A percentile compares a stretch with the other conserved stretches of the same genome.
These are phyloP conservation scores for Filobasidium wieringae DNA, from an alignment of 768 basidiomycete genomes.

Conservation along the genomic window DNA sequence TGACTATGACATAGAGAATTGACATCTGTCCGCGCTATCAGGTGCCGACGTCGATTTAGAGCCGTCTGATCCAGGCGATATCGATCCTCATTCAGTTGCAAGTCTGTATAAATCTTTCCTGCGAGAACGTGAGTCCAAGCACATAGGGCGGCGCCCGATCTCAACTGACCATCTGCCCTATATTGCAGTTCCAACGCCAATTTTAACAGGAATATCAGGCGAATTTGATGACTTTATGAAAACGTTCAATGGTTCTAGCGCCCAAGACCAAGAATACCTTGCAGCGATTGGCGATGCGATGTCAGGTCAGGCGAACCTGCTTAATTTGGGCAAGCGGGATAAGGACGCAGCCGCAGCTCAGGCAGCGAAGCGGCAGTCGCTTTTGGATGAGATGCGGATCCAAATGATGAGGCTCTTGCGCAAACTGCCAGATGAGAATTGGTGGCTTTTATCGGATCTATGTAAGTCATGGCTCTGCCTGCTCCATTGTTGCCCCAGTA, in stretches of 20 bases:
- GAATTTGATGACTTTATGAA: conserved; percentile 47
- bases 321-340: not conserved
- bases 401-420: conserved; percentile 47
- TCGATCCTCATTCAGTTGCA: conserved; percentile 89
- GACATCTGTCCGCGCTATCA: conserved; percentile 26
- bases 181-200: conserved; percentile 65
- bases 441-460: conserved; percentile 71
- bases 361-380: conserved; percentile 6
- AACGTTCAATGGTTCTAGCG: conserved; percentile 15
- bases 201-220: conserved; percentile 62
- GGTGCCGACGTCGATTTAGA: conserved; percentile 79
- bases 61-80: conserved; percentile 64
- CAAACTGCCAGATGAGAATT: conserved; percentile 64
- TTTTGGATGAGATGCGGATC: not conserved
- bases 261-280: conserved; percentile 12
- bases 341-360: conserved; percentile 43
- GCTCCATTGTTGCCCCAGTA: not conserved
- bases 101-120: conserved; percentile 86
- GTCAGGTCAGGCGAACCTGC: not conserved
- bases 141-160: no score
- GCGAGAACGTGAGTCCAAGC: conserved; percentile 62
- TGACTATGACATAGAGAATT: not conserved
- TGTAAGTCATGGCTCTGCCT: conserved; percentile 42
- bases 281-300: conserved; percentile 6
- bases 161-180: no score